Conservation (phyloP, 2,329 filamentous ascomycete genomes). For the Verticillium dahliae region DNA sequence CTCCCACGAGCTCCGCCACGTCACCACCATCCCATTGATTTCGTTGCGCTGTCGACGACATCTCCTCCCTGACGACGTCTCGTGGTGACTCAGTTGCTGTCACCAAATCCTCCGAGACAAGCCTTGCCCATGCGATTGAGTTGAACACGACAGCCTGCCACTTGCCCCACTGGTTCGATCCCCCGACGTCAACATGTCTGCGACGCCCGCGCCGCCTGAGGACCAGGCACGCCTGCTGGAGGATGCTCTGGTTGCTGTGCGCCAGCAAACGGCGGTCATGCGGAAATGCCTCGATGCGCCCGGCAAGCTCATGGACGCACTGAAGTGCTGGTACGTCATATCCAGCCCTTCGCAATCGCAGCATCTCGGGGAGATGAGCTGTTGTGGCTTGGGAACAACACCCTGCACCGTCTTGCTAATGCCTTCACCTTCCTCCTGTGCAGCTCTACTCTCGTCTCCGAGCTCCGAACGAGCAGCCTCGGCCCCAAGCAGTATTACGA, state of each 20-base stretch:
- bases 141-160: constrained; percentile 1
- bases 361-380: neutral
- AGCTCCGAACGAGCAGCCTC: constrained; percentile 90
- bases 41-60: neutral
- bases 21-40: neutral
- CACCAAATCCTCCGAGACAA: neutral
- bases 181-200: constrained; percentile 24
- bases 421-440: constrained; percentile 9
- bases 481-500: constrained; percentile 99
- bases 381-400: neutral
- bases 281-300: constrained; percentile 95
- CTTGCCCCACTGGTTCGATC: constrained; percentile 11
- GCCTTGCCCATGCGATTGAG: neutral
- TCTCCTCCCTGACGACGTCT: neutral
- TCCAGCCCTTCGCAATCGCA: constrained; percentile 6
- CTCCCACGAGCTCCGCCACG: neutral
- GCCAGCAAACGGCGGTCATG: constrained; percentile 96
- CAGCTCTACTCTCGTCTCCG: constrained; percentile 96
- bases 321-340: constrained; percentile 88
- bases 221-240: constrained; percentile 90
- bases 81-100: neutral
- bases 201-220: constrained; percentile 59
- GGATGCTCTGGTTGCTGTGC: constrained; percentile 92
- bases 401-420: neutral
- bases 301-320: constrained; percentile 97